phyloP scores from a whole-genome alignment of 75 land plant genomes.

The Cryptomeria japonica region DNA sequence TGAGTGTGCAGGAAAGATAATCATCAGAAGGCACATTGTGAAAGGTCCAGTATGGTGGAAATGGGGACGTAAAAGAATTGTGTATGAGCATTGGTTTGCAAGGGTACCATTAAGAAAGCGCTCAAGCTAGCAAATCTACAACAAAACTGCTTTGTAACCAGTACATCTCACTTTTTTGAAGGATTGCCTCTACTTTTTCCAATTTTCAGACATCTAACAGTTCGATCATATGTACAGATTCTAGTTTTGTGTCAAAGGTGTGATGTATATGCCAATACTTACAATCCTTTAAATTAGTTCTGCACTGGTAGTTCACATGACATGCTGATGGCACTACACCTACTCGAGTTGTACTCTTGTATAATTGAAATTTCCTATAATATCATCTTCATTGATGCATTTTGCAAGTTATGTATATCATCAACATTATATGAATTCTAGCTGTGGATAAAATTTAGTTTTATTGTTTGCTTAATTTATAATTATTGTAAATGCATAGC shows the following conservation, averaged over 20 bases:
- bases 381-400: not conserved
- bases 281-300: not conserved
- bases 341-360: not conserved
- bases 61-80: slow-evolving; percentile 1
- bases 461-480: not conserved
- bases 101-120: slow-evolving; percentile 4
- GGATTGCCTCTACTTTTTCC: not conserved
- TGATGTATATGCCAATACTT: not conserved
- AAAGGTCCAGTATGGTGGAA: slow-evolving; percentile 8
- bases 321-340: not conserved
- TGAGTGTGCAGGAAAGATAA: not conserved
- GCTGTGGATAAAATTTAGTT: not conserved
- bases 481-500: not conserved
- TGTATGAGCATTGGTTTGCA: slow-evolving; percentile 7
- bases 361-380: not conserved
- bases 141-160: not conserved
- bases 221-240: not conserved
- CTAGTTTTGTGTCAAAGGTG: not conserved
- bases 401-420: not conserved
- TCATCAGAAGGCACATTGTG: not conserved
- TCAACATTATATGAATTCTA: not conserved
- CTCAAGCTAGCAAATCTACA: not conserved
- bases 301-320: not conserved
- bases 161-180: not conserved
- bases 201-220: not conserved